Percentiles rank a stretch among this genome's conserved stretches.
Conservation (phyloP, 129 eudicot genomes). For the Centella asiatica region DNA sequence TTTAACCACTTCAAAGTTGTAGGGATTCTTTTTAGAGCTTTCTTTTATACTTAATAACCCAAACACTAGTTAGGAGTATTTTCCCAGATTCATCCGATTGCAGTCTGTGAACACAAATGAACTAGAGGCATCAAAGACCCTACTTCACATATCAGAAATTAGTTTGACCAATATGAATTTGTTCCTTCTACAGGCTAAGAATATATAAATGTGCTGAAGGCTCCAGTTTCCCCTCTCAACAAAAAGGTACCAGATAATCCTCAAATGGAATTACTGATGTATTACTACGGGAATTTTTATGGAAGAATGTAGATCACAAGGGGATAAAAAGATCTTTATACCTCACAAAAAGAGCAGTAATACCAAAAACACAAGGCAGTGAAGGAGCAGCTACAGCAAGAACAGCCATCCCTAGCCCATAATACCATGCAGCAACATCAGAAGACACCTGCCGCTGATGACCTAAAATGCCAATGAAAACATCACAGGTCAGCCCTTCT, state of each 20-base stretch:
- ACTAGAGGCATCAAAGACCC: too few relatives aligned
- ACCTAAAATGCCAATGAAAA: conserved; percentile 36
- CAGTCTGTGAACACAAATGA: too few relatives aligned
- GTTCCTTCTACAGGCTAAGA: too few relatives aligned
- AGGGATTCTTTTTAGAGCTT: too few relatives aligned
- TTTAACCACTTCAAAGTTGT: too few relatives aligned
- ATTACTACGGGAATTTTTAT: neutral
- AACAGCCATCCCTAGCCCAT: conserved; percentile 71
- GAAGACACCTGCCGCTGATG: conserved; percentile 71
- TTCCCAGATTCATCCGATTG: too few relatives aligned
- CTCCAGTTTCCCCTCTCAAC: too few relatives aligned
- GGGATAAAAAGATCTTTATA: conserved; percentile 12
- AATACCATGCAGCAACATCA: conserved; percentile 67
- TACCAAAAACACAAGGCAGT: conserved; percentile 66
- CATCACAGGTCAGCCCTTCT: neutral
- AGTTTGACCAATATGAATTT: too few relatives aligned
- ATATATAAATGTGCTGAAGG: too few relatives aligned
- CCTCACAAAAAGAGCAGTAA: conserved; percentile 85
- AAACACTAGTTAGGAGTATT: too few relatives aligned
- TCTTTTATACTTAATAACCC: too few relatives aligned
- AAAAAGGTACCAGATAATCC: neutral
- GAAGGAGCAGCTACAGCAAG: conserved; percentile 68
- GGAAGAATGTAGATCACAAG: neutral
- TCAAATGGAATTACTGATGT: neutral
- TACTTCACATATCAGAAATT: too few relatives aligned